Base-by-base conservation (phyloP, 2,329 filamentous ascomycete species). In the Coleophoma crateriformis region DNA sequence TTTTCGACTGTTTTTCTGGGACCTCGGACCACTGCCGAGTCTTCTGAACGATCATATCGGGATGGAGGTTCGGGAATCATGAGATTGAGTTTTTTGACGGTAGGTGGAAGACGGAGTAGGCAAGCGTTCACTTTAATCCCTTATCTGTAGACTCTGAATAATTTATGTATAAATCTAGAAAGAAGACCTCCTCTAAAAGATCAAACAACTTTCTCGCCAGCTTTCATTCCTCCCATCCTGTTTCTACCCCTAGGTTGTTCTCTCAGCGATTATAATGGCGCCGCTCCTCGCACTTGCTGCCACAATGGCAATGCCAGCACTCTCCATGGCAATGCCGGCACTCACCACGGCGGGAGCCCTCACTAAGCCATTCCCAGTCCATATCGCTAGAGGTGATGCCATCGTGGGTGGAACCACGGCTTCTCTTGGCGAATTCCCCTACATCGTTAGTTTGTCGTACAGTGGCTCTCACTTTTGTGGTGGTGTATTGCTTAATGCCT, bases 381-480 rank as follows among this genome's bases (percentile, higher is more conserved):
- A 14, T 12, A n/a, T 13, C 8, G 32, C 5, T 27, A n/a, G 22
- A 33, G 41, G 4, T 27, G 20, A n/a, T 13, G 27, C 32, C 11
- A 44, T 44, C 14, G 41, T 44, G 15, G 57, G 57, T 8, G 57
- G 57, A 22, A 50, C 40, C 14, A 41, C 48, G 3, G 56, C 52
- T 44, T 33, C 38, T 14, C 33, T 44, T 17, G 57, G 57, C 7
- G 51, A 59, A 45, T 58, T 59, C 19, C 57, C 57, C 35, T 59
- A 52, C 48, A 47, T 58, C 17, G 56, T 58, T 42, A 53, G 50
- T 44, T 48, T 54, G 15, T 45, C 46, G 3, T 19, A 35, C 22
- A 48, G 47, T 33, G 50, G 52, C 7, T 50, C 45, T 7, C 54
- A 56, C 35, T 58, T 51, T 45, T 59, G 57, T 45, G 56, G 49